These are phyloP conservation scores for Rhodotorula sp. DNA, from an alignment of 1,284 basidiomycete genomes.

Conservation along the genomic window DNA sequence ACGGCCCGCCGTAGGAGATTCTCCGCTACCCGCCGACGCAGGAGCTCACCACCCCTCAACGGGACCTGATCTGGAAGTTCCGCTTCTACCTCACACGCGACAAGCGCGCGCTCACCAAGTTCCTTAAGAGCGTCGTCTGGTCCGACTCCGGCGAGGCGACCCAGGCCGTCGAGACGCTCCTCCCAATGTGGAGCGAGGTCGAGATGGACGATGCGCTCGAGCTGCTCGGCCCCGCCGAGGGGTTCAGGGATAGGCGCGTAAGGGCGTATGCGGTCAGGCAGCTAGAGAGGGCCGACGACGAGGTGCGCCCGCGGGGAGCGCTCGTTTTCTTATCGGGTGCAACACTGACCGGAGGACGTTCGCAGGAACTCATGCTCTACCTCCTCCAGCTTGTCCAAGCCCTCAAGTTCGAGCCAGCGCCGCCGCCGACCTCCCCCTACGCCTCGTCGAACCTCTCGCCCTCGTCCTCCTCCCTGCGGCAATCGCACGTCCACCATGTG, in stretches of 20 bases:
- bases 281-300: slow-evolving; percentile 87
- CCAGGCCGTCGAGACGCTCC: slow-evolving; percentile 91
- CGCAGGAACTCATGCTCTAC: slow-evolving; percentile 85
- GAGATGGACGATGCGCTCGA: slow-evolving; percentile 96
- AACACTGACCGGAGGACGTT: background rate
- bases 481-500: slow-evolving; percentile 24
- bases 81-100: slow-evolving; percentile 91
- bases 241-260: slow-evolving; percentile 84
- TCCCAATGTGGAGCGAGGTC: slow-evolving; percentile 96
- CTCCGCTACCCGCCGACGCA: slow-evolving; percentile 89
- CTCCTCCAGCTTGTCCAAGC: slow-evolving; percentile 96
- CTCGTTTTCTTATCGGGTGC: slow-evolving; percentile 3
- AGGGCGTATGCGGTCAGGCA: slow-evolving; percentile 91
- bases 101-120: slow-evolving; percentile 83
- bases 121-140: slow-evolving; percentile 98
- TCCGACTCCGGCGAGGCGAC: slow-evolving; percentile 92
- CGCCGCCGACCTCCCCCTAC: slow-evolving; percentile 12
- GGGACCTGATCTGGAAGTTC: slow-evolving; percentile 97
- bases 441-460: slow-evolving; percentile 23
- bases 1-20: slow-evolving; percentile 65
- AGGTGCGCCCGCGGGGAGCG: slow-evolving; percentile 59
- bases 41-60: slow-evolving; percentile 83
- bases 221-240: slow-evolving; percentile 74
- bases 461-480: slow-evolving; percentile 22
- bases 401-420: slow-evolving; percentile 76